These are phyloP conservation scores for Wolfiporia cocos DNA, from an alignment of 1,284 basidiomycete species.

Conservation along the genomic window DNA sequence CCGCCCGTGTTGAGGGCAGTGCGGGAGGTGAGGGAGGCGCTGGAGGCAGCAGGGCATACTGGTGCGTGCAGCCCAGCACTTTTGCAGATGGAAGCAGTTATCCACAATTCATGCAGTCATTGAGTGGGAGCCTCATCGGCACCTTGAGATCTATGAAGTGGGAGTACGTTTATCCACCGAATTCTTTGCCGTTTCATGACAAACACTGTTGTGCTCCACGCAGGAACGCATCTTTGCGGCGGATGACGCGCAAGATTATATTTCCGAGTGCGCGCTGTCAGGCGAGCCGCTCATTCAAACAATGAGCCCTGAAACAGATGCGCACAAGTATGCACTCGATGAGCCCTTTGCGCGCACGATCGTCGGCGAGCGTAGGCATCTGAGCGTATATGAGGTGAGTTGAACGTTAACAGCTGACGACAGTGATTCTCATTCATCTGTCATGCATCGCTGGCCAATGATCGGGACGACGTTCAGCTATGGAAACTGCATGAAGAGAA, in stretches of 20 bases:
- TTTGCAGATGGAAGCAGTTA: constrained; percentile 6
- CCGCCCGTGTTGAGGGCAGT: constrained; percentile 68
- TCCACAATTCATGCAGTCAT: constrained; percentile 8
- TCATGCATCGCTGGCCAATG: constrained; percentile 2
- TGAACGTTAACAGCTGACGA: no score
- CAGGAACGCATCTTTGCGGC: constrained; percentile 28
- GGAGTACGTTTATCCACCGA: constrained; percentile 10
- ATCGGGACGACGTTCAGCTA: constrained; percentile 31
- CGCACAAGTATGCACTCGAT: constrained; percentile 24
- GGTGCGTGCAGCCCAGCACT: constrained; percentile 28
- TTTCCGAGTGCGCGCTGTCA: constrained; percentile 21
- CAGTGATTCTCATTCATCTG: background rate
- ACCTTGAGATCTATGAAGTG: constrained; percentile 8
- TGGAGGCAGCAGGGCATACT: constrained; percentile 63
- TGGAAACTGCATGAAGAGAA: constrained; percentile 52
- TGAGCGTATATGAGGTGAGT: constrained; percentile 24
- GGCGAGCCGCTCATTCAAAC: constrained; percentile 28
- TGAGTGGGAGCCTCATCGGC: constrained; percentile 11
- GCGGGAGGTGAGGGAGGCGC: constrained; percentile 46
- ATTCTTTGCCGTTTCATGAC: no score
- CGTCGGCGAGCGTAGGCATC: constrained; percentile 20
- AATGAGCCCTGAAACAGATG: constrained; percentile 23
- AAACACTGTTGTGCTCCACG: background rate
- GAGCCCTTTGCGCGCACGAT: constrained; percentile 20
- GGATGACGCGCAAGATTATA: constrained; percentile 25